These are phyloP conservation scores for Pyrenophora tritici-repentis DNA, from an alignment of 2,329 filamentous ascomycete genomes.

Conservation along the genomic window DNA sequence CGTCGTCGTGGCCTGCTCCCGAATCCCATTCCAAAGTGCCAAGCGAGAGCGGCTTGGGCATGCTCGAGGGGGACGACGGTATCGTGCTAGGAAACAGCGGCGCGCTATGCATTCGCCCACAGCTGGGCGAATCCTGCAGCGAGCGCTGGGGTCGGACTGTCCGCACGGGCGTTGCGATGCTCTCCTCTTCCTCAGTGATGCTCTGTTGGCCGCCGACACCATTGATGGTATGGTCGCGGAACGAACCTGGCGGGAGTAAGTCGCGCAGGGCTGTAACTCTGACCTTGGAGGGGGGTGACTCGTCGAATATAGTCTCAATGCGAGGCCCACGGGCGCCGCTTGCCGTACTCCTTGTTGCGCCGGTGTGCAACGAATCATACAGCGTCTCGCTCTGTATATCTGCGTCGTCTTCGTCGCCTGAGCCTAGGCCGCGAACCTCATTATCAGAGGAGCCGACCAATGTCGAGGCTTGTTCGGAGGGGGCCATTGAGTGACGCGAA, in stretches of 20 bases:
- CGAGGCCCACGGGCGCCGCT: constrained; percentile 68
- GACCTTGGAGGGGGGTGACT: constrained; percentile 62
- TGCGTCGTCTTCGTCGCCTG: constrained; percentile 76
- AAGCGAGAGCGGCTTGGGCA: constrained; percentile 49
- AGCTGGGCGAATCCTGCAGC: constrained; percentile 44
- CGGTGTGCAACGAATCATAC: constrained; percentile 76
- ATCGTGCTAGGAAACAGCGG: constrained; percentile 49
- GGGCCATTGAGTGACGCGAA: constrained; percentile 60
- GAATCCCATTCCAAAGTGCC: constrained; percentile 50
- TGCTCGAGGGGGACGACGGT: constrained; percentile 53
- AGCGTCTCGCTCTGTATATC: constrained; percentile 78
- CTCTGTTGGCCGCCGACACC: constrained; percentile 47
- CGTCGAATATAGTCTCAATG: constrained; percentile 81
- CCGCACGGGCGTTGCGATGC: constrained; percentile 54
- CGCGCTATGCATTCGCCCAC: constrained; percentile 31
- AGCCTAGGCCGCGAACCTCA: constrained; percentile 67
- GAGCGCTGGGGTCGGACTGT: constrained; percentile 48
- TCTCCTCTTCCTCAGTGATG: constrained; percentile 58
- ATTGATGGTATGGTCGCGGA: constrained; percentile 45
- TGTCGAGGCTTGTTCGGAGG: constrained; percentile 67
- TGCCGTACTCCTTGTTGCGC: constrained; percentile 68
- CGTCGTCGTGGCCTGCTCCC: constrained; percentile 45
- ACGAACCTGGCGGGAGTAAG: constrained; percentile 54
- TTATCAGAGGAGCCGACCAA: constrained; percentile 69
- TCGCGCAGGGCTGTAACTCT: constrained; percentile 55